These are phyloP conservation scores for Panellus pusillus DNA, from an alignment of 768 basidiomycete genomes.

Conservation along the genomic window DNA sequence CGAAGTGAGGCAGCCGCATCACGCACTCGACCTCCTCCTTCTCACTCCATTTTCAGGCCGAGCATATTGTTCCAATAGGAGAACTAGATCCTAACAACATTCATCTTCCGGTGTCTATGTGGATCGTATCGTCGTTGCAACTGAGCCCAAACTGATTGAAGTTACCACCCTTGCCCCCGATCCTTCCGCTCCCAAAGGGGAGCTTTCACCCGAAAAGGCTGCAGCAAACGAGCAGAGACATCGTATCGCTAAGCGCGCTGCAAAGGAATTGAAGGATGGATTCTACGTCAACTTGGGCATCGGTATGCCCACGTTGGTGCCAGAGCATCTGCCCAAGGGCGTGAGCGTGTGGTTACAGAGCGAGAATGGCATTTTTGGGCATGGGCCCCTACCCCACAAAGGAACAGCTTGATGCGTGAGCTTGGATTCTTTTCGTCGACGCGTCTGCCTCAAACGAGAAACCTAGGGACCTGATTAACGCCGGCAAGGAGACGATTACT, in stretches of 20 bases:
- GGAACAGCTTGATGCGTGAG: constrained; percentile 79
- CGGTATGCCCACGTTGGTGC: constrained; percentile 89
- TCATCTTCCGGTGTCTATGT: constrained; percentile 84
- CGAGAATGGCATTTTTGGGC: constrained; percentile 86
- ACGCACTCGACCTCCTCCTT: neutral
- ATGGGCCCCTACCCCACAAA: constrained; percentile 89
- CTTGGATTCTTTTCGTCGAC: constrained; percentile 14
- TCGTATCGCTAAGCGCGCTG: constrained; percentile 82
- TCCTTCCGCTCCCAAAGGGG: constrained; percentile 27
- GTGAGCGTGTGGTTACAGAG: constrained; percentile 89
- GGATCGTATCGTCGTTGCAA: constrained; percentile 82
- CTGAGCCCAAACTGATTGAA: constrained; percentile 77
- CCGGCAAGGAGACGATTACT: constrained; percentile 93
- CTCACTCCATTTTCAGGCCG: constrained; percentile 54
- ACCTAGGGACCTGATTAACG: constrained; percentile 84
- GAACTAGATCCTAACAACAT: constrained; percentile 78
- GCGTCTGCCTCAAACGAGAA: constrained; percentile 1
- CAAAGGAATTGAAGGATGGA: constrained; percentile 86
- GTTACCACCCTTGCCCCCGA: constrained; percentile 65
- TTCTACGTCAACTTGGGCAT: constrained; percentile 89
- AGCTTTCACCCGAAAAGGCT: constrained; percentile 49
- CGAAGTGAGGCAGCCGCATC: constrained; percentile 51
- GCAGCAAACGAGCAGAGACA: constrained; percentile 57
- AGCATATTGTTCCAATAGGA: constrained; percentile 84
- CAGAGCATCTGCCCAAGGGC: constrained; percentile 70